Conservation (phyloP, 805 yeast species). For the Ogataea pilisensis region DNA sequence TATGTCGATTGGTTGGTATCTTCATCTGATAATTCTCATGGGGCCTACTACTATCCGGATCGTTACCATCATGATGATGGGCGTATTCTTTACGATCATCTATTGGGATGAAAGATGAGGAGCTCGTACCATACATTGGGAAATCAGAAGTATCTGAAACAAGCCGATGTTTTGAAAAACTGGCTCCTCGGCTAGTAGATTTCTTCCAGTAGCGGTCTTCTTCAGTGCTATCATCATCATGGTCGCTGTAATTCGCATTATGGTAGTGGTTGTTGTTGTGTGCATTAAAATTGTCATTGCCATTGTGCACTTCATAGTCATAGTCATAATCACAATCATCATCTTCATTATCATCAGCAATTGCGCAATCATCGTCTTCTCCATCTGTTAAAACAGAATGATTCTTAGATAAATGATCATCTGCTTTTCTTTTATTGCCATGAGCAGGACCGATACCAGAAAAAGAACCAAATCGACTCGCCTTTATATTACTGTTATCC, state of each 20-base stretch:
- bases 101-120: slow-evolving; percentile 6
- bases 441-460: no score
- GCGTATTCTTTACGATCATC: not conserved
- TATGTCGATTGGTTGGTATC: not conserved
- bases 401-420: not conserved
- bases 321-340: slow-evolving; percentile 2
- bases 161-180: slow-evolving; percentile 29
- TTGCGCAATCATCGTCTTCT: not conserved
- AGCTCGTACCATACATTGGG: slow-evolving; percentile 8
- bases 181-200: no score
- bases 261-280: slow-evolving; percentile 1
- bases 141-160: slow-evolving; percentile 16
- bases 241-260: no score
- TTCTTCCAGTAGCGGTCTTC: no score
- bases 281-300: no score
- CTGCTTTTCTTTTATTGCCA: not conserved
- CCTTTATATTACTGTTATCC: no score
- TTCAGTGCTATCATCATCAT: no score
- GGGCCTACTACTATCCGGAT: not conserved
- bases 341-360: slow-evolving; percentile 3
- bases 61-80: not conserved
- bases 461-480: no score
- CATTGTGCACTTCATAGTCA: not conserved
- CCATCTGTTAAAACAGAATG: not conserved
- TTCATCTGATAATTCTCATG: slow-evolving; percentile 1